phyloP scores from a whole-genome alignment of 108 stramenopile genomes.

The Ochromonas danica region DNA sequence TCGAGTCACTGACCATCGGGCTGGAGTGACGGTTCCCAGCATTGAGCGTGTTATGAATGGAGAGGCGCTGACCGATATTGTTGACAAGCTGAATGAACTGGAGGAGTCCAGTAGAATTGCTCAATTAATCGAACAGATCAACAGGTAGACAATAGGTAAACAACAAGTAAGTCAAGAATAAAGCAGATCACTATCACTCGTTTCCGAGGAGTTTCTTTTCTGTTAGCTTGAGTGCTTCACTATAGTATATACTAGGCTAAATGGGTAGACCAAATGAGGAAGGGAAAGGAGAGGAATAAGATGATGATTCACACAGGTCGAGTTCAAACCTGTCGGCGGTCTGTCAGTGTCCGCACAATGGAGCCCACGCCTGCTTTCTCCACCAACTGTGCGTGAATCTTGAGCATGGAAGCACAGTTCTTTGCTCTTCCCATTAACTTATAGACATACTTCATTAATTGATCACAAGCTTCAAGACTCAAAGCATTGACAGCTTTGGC shows the following conservation, averaged over 20 bases:
- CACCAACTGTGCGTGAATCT: conserved; percentile 30
- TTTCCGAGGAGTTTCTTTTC: no score
- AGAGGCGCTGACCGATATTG: conserved; percentile 40
- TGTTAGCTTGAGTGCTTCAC: no score
- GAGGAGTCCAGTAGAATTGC: no score
- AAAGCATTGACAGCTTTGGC: background rate
- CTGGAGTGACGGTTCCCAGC: conserved; percentile 44
- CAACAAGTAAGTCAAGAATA: no score
- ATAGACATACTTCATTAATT: conserved; percentile 40
- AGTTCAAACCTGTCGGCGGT: conserved; percentile 34
- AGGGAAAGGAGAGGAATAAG: no score
- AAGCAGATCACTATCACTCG: no score
- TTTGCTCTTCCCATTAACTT: background rate
- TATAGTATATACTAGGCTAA: no score
- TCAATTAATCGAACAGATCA: no score
- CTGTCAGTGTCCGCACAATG: conserved; percentile 36
- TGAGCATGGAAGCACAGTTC: conserved; percentile 18
- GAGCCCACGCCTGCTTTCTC: conserved; percentile 35
- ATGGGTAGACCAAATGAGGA: background rate
- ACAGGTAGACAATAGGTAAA: no score
- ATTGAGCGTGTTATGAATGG: conserved; percentile 48
- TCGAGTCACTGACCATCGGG: conserved; percentile 91
- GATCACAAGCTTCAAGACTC: background rate
- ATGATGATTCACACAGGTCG: no score
- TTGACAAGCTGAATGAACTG: no score